Conservation (phyloP, 441 rosid genomes). For the Adansonia madagascariensis region DNA sequence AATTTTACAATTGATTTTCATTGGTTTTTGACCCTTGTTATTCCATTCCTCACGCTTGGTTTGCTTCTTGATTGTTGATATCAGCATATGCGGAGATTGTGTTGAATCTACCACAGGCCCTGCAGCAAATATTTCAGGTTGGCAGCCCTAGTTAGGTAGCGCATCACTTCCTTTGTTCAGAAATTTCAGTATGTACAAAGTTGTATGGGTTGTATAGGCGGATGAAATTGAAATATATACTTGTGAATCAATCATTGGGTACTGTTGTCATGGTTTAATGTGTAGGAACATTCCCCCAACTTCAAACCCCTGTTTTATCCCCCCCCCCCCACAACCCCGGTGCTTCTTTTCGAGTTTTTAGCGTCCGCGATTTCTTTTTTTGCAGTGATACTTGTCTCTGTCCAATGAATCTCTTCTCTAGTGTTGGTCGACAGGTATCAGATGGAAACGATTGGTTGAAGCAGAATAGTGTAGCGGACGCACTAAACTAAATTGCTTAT, state of each 20-base stretch:
- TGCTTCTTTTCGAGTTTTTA: background rate
- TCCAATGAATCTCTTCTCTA: background rate
- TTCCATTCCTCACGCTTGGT: background rate
- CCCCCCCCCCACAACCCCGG: background rate
- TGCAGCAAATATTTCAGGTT: slow-evolving; percentile 56
- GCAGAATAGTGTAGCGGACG: background rate
- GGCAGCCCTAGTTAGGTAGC: slow-evolving; percentile 36
- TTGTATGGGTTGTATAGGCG: slow-evolving; percentile 17
- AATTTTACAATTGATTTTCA: too few relatives aligned
- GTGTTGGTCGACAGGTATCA: background rate
- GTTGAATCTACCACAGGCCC: slow-evolving; percentile 64
- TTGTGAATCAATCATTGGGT: slow-evolving; percentile 17
- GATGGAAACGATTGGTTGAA: background rate
- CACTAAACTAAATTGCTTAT: background rate
- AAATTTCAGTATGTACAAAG: slow-evolving; percentile 9
- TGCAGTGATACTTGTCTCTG: background rate
- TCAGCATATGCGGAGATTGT: slow-evolving; percentile 72
- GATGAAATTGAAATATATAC: background rate
- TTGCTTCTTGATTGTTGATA: slow-evolving; percentile 20
- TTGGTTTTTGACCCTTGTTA: background rate
- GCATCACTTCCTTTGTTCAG: background rate
- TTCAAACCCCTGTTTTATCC: too few relatives aligned
- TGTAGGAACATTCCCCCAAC: background rate
- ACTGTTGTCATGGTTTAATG: background rate
- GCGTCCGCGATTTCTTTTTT: background rate